Percentiles rank a stretch among this genome's conserved stretches.
Evolutionary conservation across 2,329 filamentous ascomycete species (phyloP).

Genomic region (Knoxdaviesia proteae): DNA sequence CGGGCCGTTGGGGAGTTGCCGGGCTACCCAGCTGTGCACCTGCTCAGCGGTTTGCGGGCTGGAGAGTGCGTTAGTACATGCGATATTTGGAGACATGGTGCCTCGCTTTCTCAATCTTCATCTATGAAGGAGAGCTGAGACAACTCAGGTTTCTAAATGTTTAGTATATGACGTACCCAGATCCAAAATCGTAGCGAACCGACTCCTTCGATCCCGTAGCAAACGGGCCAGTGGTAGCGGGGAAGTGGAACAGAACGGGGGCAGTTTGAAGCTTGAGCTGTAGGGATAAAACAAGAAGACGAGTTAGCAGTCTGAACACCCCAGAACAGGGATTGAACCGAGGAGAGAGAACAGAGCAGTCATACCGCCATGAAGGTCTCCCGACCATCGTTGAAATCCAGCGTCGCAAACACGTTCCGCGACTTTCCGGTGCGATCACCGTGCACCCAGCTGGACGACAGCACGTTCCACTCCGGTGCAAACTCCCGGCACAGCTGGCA

Average conservation of each 20-base stretch:
- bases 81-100: background rate
- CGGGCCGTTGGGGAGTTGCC: slow-evolving; percentile 57
- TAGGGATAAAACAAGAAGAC: background rate
- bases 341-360: background rate
- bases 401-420: slow-evolving; percentile 55
- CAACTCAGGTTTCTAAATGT: background rate
- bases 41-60: slow-evolving; percentile 59
- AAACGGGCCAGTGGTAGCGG: slow-evolving; percentile 56
- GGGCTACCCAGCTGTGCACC: slow-evolving; percentile 57
- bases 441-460: slow-evolving; percentile 71
- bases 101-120: background rate
- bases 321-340: no score
- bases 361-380: slow-evolving; percentile 69
- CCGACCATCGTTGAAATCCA: slow-evolving; percentile 77
- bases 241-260: slow-evolving; percentile 73
- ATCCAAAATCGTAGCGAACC: slow-evolving; percentile 65
- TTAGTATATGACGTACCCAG: slow-evolving; percentile 36
- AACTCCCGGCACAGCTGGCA: slow-evolving; percentile 80
- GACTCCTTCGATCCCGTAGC: slow-evolving; percentile 51
- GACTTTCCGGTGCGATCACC: slow-evolving; percentile 58
- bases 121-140: background rate
- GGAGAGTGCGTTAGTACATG: slow-evolving; percentile 2
- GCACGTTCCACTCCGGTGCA: slow-evolving; percentile 79
- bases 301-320: background rate
- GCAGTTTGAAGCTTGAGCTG: slow-evolving; percentile 88